Percentiles rank a stretch among this genome's conserved stretches.
phyloP scores from a whole-genome alignment of 768 basidiomycete species.

The Psilocybe cubensis region DNA sequence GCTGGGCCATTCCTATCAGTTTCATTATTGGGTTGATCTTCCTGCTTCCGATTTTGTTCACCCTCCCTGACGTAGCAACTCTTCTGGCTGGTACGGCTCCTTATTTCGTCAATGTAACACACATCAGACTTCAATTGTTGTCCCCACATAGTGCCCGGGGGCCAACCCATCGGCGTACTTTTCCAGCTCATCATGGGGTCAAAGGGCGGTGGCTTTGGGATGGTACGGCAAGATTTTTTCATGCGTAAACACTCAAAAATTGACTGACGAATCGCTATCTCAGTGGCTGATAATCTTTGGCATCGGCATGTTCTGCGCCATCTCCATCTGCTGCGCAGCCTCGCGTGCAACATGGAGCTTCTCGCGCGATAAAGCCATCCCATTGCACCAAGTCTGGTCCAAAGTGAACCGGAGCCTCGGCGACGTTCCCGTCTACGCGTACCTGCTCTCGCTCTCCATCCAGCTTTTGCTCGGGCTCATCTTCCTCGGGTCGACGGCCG shows the following conservation, averaged over 20 bases:
- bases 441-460: conserved; percentile 59
- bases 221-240: conserved; percentile 41
- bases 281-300: conserved; percentile 48
- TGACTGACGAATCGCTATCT: neutral
- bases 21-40: conserved; percentile 54
- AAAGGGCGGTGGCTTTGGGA: conserved; percentile 61
- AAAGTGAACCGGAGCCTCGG: conserved; percentile 41
- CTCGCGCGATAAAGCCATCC: conserved; percentile 68
- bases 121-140: conserved; percentile 5
- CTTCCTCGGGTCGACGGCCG: conserved; percentile 62
- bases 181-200: conserved; percentile 68
- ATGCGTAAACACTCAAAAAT: conserved; percentile 44
- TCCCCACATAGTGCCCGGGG: conserved; percentile 47
- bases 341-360: conserved; percentile 76
- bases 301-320: conserved; percentile 61
- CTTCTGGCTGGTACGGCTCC: conserved; percentile 50
- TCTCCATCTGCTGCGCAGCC: conserved; percentile 68
- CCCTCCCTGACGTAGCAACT: conserved; percentile 58
- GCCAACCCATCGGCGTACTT: conserved; percentile 67
- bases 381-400: conserved; percentile 51
- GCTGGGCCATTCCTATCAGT: conserved; percentile 56
- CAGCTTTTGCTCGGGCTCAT: conserved; percentile 66
- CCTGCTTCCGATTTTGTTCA: conserved; percentile 67
- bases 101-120: neutral
- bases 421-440: conserved; percentile 62